These are phyloP conservation scores for Aspergillus fumigatiaffinis DNA, from an alignment of 2,329 filamentous ascomycete genomes.

Conservation along the genomic window DNA sequence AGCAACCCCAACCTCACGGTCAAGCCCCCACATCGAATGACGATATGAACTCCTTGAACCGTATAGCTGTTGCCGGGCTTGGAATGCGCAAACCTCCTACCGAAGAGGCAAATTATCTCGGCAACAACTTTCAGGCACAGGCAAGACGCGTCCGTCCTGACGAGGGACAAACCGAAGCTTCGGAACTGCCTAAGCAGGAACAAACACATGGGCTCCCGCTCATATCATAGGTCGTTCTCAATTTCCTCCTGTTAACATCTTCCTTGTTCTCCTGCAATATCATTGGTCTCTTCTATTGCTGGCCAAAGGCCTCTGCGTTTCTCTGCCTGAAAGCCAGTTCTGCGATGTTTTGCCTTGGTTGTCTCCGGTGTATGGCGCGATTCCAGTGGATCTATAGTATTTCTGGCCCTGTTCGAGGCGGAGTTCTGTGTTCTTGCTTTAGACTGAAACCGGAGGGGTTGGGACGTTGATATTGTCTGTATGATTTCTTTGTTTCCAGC, in stretches of 20 bases:
- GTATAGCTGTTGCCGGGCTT: conserved; percentile 41
- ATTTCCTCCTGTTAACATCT: background rate
- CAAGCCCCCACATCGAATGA: conserved; percentile 28
- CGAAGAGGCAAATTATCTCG: conserved; percentile 33
- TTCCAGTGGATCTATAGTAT: background rate
- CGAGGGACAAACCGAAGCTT: conserved; percentile 23
- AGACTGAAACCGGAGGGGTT: background rate
- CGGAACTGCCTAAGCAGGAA: conserved; percentile 27
- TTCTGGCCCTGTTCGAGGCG: background rate
- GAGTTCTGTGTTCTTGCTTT: background rate
- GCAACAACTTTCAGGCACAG: conserved; percentile 23
- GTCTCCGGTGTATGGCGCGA: background rate
- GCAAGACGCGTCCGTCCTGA: conserved; percentile 30
- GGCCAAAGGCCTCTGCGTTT: too few relatives aligned
- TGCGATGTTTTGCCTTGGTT: background rate
- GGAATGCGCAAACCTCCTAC: conserved; percentile 43
- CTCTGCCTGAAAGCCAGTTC: background rate
- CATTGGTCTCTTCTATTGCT: background rate
- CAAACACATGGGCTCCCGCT: conserved; percentile 25
- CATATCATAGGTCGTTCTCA: conserved; percentile 13
- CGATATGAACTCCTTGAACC: conserved; percentile 41
- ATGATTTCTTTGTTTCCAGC: background rate
- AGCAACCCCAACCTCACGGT: conserved; percentile 26
- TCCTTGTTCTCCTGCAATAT: conserved; percentile 2
- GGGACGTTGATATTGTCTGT: background rate